These are phyloP conservation scores for Diospyros lotus DNA, from an alignment of 148 eudicot genomes.

Conservation along the genomic window DNA sequence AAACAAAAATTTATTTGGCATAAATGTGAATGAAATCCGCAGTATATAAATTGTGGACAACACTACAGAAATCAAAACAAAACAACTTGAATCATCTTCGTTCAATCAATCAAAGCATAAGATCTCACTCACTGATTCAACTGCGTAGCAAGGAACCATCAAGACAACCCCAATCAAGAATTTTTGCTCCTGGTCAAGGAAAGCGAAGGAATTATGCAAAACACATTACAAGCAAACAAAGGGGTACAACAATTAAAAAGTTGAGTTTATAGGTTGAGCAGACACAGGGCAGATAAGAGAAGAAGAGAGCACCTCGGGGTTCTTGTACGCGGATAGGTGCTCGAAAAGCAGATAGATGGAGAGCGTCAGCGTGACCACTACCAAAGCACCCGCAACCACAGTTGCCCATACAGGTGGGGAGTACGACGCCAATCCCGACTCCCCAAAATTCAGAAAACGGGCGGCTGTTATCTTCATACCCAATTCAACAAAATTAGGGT, in stretches of 20 bases:
- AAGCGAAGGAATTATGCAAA: conserved; percentile 9
- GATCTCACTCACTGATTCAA: conserved; percentile 83
- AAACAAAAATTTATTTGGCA: too few relatives aligned
- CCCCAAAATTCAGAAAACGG: conserved; percentile 18
- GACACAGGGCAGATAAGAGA: background rate
- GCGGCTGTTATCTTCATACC: conserved; percentile 27
- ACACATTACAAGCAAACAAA: background rate
- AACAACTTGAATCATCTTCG: background rate
- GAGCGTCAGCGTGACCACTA: conserved; percentile 57
- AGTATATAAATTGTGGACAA: too few relatives aligned
- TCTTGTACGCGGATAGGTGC: conserved; percentile 81
- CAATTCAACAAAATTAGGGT: conserved; percentile 17
- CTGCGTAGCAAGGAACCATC: conserved; percentile 95
- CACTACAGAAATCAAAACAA: background rate
- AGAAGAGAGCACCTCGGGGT: conserved; percentile 68
- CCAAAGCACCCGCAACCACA: conserved; percentile 60
- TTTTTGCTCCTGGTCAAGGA: conserved; percentile 77
- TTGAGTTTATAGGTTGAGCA: too few relatives aligned
- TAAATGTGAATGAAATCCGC: too few relatives aligned
- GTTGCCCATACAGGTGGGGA: conserved; percentile 76
- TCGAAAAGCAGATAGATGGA: conserved; percentile 81
- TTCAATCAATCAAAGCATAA: background rate
- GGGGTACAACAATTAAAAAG: too few relatives aligned
- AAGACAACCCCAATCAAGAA: conserved; percentile 88
- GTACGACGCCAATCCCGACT: conserved; percentile 19